Conservation (phyloP, 306 rosid species). For the Oemleria cerasiformis region DNA sequence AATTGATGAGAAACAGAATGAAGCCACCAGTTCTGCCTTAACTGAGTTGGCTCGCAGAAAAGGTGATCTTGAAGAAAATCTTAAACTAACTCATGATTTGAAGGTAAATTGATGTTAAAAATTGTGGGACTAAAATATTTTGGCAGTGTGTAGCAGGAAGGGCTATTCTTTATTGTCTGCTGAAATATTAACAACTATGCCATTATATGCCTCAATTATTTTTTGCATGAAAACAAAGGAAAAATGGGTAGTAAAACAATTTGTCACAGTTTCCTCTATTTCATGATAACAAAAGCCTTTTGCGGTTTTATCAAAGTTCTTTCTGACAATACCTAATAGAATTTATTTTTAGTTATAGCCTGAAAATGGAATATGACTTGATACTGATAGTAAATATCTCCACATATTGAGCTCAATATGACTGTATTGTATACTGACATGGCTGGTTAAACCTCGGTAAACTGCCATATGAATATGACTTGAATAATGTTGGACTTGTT, state of each 20-base stretch:
- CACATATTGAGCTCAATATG: not conserved
- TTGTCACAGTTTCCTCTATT: not conserved
- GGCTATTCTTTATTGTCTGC: conserved; percentile 7
- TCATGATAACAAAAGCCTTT: conserved; percentile 1
- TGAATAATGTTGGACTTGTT: not conserved
- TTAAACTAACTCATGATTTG: conserved; percentile 76
- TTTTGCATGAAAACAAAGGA: not conserved
- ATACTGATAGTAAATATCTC: not conserved
- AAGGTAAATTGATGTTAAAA: conserved; percentile 47
- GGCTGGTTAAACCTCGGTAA: not conserved
- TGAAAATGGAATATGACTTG: not conserved
- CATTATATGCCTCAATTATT: not conserved
- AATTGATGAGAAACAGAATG: conserved; percentile 85
- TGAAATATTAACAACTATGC: not conserved
- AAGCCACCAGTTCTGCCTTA: conserved; percentile 66
- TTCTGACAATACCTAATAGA: not conserved
- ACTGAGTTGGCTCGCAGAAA: conserved; percentile 81
- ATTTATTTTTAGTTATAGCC: not conserved
- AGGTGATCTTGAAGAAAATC: conserved; percentile 80
- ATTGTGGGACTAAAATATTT: not conserved
- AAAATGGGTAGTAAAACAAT: not conserved
- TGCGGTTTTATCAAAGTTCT: not conserved
- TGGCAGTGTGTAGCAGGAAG: not conserved
- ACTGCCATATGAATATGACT: not conserved
- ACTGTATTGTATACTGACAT: not conserved